Conservation (phyloP, 345 rosid genomes). For the Hibiscus trionum region DNA sequence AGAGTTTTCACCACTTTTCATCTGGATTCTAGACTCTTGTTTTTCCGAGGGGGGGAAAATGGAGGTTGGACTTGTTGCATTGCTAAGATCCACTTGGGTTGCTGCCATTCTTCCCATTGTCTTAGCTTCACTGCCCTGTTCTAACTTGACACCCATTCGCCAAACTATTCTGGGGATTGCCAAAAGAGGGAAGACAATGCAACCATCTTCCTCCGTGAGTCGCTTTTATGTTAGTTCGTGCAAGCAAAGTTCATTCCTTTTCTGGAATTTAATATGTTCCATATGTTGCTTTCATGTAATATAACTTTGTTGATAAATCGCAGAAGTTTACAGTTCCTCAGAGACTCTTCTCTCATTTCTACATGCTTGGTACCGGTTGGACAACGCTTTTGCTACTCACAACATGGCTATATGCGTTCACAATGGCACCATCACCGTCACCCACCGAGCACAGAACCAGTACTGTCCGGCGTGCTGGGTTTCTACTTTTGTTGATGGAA, state of each 20-base stretch:
- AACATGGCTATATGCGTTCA: not conserved
- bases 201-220: not conserved
- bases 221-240: no score
- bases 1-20: not conserved
- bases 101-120: not conserved
- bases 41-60: not conserved
- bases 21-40: not conserved
- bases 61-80: not conserved
- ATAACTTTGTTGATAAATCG: no score
- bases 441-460: not conserved
- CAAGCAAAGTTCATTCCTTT: no score
- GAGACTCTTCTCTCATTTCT: not conserved
- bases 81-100: not conserved
- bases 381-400: not conserved
- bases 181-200: not conserved
- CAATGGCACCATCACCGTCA: no score
- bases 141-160: not conserved
- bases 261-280: not conserved
- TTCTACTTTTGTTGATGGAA: slow-evolving; percentile 51
- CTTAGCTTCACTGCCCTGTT: not conserved
- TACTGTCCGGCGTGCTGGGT: not conserved
- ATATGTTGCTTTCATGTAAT: no score
- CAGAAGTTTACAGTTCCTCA: not conserved
- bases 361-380: not conserved
- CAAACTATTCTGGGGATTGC: not conserved